Conservation (phyloP, 2,329 filamentous ascomycete species). For the Phoma sp. region DNA sequence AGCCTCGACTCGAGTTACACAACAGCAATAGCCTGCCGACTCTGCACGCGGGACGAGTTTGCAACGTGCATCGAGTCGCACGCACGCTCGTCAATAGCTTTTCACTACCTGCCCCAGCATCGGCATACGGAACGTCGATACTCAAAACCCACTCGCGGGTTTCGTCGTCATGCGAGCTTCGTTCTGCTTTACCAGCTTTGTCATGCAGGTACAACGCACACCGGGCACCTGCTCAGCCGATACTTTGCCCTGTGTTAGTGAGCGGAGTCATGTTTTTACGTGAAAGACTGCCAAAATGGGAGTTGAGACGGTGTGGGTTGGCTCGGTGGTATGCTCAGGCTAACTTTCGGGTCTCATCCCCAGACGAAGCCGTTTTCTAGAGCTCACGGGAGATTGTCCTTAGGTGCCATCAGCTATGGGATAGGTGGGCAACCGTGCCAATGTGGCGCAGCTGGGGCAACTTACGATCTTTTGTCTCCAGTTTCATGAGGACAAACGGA, state of each 20-base stretch:
- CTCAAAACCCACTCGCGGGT: not conserved
- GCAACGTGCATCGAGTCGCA: conserved; percentile 11
- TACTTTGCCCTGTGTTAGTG: not conserved
- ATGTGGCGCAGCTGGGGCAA: not conserved
- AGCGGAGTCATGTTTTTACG: not conserved
- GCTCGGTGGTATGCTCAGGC: too few species aligned
- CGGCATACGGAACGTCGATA: not conserved
- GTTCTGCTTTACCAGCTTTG: not conserved
- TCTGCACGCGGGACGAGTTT: conserved; percentile 3
- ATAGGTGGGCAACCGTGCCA: not conserved
- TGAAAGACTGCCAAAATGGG: too few species aligned
- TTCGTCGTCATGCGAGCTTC: not conserved
- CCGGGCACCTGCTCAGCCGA: not conserved
- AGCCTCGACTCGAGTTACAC: conserved; percentile 2
- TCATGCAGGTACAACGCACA: conserved; percentile 5
- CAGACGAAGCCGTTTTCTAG: too few species aligned
- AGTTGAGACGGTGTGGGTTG: too few species aligned
- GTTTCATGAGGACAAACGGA: not conserved
- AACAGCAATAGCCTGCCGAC: not conserved
- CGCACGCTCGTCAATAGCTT: not conserved
- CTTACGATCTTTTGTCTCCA: not conserved
- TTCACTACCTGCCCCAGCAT: not conserved
- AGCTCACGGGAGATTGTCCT: not conserved
- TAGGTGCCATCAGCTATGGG: too few species aligned
- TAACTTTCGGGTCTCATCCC: too few species aligned